Evolutionary conservation across 1,284 basidiomycete species (phyloP), one percentile per base, ranked within the genome.

Genomic region (Melampsora americana): DNA sequence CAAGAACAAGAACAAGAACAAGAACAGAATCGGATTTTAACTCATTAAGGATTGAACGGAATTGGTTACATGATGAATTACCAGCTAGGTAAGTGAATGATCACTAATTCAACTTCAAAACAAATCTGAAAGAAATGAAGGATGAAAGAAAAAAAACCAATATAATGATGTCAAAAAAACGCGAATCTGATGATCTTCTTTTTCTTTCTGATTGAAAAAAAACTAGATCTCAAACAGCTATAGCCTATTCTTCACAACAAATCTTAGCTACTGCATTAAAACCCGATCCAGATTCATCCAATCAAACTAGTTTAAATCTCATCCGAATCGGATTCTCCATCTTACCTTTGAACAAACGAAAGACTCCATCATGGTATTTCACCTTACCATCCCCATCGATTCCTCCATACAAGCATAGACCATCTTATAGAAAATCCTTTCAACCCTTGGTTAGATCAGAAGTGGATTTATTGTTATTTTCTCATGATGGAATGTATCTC

Each of bases 161-260:
- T n/a, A n/a, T n/a, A n/a, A n/a, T n/a, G n/a, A n/a, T n/a, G n/a
- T n/a, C n/a, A n/a, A n/a, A n/a, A n/a, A n/a, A n/a, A n/a, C n/a
- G n/a, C n/a, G n/a, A n/a, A n/a, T n/a, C n/a, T n/a, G n/a, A n/a
- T n/a, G n/a, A n/a, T n/a, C n/a, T n/a, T n/a, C n/a, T n/a, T n/a
- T n/a, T n/a, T n/a, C n/a, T n/a, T n/a, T n/a, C n/a, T n/a, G n/a
- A n/a, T n/a, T 59, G n/a, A 30, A 28, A 61, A 64, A 23, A 12
- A 3, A 39, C 14, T 42, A 42, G 42, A 42, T 42, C 42, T 12
- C 42, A 30, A 62, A 11, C 30, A 32, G 23, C 44, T 9, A 35
- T 56, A 56, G 50, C 67, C n/a, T 69, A 59, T 26, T 69, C 67
- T 23, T 39, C 50, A 23, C 67, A 69, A 26, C 67, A 69, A 23